Evolutionary conservation across 305 asterid species (phyloP).

Genomic region (Striga hermonthica): DNA sequence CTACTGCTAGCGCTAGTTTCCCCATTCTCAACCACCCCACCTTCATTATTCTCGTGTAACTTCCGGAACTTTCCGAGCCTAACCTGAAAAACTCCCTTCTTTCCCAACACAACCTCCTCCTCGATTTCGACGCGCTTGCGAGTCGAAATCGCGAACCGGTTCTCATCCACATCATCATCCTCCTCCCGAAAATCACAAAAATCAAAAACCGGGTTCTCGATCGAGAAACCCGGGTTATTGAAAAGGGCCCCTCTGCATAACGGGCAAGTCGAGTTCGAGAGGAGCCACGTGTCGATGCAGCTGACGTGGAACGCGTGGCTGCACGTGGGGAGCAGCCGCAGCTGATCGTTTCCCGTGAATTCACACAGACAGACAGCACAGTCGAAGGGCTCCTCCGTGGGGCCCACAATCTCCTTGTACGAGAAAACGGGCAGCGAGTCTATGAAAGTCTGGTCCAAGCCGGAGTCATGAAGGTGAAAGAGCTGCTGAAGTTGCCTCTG

Average conservation of each 20-base stretch:
- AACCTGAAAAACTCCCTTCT: slow-evolving; percentile 68
- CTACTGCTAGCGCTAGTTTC: slow-evolving; percentile 66
- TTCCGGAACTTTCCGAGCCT: slow-evolving; percentile 89
- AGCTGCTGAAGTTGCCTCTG: slow-evolving; percentile 93
- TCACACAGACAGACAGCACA: slow-evolving; percentile 81
- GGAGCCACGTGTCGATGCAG: slow-evolving; percentile 87
- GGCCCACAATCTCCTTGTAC: slow-evolving; percentile 81
- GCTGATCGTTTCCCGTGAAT: slow-evolving; percentile 61
- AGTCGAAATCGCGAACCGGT: slow-evolving; percentile 31
- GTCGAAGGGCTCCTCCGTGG: slow-evolving; percentile 76
- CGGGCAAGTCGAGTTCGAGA: slow-evolving; percentile 70
- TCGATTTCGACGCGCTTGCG: slow-evolving; percentile 61
- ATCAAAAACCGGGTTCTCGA: slow-evolving; percentile 75
- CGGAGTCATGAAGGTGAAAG: slow-evolving; percentile 86
- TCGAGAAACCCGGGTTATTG: slow-evolving; percentile 61
- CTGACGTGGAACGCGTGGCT: slow-evolving; percentile 87
- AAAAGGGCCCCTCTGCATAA: slow-evolving; percentile 78
- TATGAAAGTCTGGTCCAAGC: slow-evolving; percentile 84
- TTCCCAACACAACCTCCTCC: slow-evolving; percentile 37
- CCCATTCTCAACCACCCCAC: slow-evolving; percentile 40
- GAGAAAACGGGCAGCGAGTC: slow-evolving; percentile 88
- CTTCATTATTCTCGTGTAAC: slow-evolving; percentile 43
- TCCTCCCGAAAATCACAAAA: slow-evolving; percentile 67
- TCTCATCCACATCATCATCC: slow-evolving; percentile 33
- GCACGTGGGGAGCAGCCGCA: slow-evolving; percentile 70